These are phyloP conservation scores for Leptographium flavum DNA, from an alignment of 2,329 filamentous ascomycete genomes.

Conservation along the genomic window DNA sequence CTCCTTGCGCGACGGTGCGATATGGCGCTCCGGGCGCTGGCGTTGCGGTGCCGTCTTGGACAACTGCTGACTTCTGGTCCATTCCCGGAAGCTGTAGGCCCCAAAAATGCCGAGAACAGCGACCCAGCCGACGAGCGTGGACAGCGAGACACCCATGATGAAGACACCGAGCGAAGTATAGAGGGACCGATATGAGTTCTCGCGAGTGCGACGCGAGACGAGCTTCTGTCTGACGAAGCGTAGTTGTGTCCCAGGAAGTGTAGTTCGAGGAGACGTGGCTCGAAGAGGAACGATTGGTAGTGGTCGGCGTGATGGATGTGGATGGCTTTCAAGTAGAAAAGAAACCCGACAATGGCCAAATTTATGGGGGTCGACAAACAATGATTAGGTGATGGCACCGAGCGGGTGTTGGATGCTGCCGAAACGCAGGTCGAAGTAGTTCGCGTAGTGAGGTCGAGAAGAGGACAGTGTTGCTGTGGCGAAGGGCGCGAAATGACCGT, in stretches of 20 bases:
- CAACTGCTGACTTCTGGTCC: constrained; percentile 13
- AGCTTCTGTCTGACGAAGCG: background rate
- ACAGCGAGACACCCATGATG: constrained; percentile 21
- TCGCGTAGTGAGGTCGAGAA: background rate
- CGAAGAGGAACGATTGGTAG: background rate
- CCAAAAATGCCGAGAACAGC: constrained; percentile 15
- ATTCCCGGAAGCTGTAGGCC: constrained; percentile 13
- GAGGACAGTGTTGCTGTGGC: background rate
- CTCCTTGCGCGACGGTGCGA: constrained; percentile 20
- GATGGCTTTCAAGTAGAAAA: too few relatives aligned
- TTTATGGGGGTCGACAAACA: background rate
- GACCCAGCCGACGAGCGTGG: constrained; percentile 20
- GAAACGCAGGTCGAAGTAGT: too few relatives aligned
- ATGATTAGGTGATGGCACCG: background rate
- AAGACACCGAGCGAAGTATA: background rate
- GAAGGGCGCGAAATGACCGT: background rate
- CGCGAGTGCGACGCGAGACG: background rate
- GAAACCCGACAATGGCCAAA: background rate
- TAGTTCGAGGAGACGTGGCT: too few relatives aligned
- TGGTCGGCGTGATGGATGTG: too few relatives aligned
- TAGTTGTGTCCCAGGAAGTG: background rate
- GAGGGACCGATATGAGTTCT: background rate
- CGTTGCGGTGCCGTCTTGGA: constrained; percentile 12
- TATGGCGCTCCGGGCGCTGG: constrained; percentile 18
- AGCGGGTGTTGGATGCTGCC: background rate